A percentile compares a stretch with the other conserved stretches of the same genome.
Conservation (phyloP, 2,329 filamentous ascomycete genomes). For the Celoporthe dispersa region DNA sequence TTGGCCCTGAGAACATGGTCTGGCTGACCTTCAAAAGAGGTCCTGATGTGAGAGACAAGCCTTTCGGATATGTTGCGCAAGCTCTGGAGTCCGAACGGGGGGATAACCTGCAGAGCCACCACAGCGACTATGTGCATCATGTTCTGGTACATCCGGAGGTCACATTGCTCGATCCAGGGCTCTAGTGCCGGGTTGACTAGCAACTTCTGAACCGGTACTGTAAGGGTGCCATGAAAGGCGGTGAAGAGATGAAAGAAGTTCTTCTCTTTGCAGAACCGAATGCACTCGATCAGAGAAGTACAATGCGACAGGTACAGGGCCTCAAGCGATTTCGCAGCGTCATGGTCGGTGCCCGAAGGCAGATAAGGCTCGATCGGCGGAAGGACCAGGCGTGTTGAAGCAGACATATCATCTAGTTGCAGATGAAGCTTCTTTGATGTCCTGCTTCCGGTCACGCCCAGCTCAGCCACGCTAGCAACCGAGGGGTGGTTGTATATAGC, state of each 20-base stretch:
- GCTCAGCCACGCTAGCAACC: slow-evolving; percentile 59
- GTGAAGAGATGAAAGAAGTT: slow-evolving; percentile 94
- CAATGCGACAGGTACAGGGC: slow-evolving; percentile 94
- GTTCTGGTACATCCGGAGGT: slow-evolving; percentile 94
- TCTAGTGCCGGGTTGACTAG: slow-evolving; percentile 81
- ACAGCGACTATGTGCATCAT: slow-evolving; percentile 92
- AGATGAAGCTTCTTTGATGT: slow-evolving; percentile 65
- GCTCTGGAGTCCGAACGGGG: slow-evolving; percentile 83
- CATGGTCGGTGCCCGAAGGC: slow-evolving; percentile 79
- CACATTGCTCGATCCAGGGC: slow-evolving; percentile 93
- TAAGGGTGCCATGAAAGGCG: slow-evolving; percentile 94
- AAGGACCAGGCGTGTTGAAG: slow-evolving; percentile 75
- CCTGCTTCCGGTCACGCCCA: slow-evolving; percentile 62
- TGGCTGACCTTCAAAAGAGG: slow-evolving; percentile 84
- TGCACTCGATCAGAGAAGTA: slow-evolving; percentile 92
- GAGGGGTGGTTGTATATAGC: slow-evolving; percentile 66
- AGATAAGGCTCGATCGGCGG: slow-evolving; percentile 85
- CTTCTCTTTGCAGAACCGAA: slow-evolving; percentile 95
- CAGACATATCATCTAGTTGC: slow-evolving; percentile 58
- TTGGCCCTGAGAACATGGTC: slow-evolving; percentile 85
- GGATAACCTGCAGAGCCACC: slow-evolving; percentile 89
- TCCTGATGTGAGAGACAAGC: slow-evolving; percentile 79
- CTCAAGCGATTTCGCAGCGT: slow-evolving; percentile 82
- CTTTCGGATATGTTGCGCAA: slow-evolving; percentile 84
- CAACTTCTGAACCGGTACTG: slow-evolving; percentile 93